Percentiles rank a stretch among this genome's conserved stretches.
phyloP scores from a whole-genome alignment of 352 stramenopile species.

The Pythium volutum region DNA sequence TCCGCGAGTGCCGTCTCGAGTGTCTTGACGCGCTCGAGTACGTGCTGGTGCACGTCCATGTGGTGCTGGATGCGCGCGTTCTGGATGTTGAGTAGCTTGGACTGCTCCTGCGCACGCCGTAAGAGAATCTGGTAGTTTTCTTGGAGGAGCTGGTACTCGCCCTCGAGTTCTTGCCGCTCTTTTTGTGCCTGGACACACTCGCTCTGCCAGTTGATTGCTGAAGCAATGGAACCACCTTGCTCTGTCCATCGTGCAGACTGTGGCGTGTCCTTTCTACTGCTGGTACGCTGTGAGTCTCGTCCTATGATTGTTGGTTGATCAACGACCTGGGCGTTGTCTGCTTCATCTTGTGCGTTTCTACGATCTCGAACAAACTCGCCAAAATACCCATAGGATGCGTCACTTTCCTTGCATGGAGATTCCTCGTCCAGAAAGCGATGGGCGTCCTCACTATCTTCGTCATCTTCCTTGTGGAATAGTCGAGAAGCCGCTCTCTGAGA shows the following conservation, averaged over 20 bases:
- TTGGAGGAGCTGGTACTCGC: constrained; percentile 35
- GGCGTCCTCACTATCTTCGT: constrained; percentile 18
- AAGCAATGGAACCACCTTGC: not conserved
- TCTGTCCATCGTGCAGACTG: not conserved
- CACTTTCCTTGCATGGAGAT: constrained; percentile 13
- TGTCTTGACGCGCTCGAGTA: constrained; percentile 42
- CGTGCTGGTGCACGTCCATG: constrained; percentile 53
- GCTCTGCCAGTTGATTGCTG: constrained; percentile 8
- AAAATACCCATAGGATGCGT: constrained; percentile 7
- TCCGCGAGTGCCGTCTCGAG: constrained; percentile 45
- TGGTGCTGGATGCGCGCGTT: constrained; percentile 48
- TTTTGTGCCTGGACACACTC: constrained; percentile 26
- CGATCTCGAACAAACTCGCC: constrained; percentile 8
- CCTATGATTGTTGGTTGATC: no score
- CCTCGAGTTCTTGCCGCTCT: constrained; percentile 30
- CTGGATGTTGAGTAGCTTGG: constrained; percentile 64
- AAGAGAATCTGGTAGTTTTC: constrained; percentile 54
- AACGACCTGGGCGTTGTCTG: not conserved
- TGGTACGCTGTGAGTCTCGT: not conserved
- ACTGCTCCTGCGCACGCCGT: constrained; percentile 59
- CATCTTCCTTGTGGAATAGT: not conserved
- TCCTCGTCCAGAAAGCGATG: constrained; percentile 22
- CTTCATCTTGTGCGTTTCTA: not conserved
- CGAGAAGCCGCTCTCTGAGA: not conserved
- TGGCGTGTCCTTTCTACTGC: not conserved